These are phyloP conservation scores for Cyanidioschyzon merolae DNA, from an alignment of 23 red algal genomes.

Conservation along the genomic window DNA sequence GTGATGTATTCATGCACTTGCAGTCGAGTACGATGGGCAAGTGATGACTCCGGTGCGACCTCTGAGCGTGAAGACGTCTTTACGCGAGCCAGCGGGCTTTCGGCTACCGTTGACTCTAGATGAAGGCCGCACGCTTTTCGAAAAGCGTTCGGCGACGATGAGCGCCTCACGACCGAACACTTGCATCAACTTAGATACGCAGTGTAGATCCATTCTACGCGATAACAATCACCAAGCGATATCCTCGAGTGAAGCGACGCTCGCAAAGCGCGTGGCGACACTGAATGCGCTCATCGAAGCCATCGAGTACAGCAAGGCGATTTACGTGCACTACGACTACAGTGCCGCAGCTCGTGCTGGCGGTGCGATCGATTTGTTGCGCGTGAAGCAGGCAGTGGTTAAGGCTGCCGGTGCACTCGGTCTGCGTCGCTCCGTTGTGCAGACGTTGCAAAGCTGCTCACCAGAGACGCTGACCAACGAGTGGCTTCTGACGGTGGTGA, in stretches of 20 bases:
- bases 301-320: not conserved
- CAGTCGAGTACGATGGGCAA: too few species aligned
- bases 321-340: not conserved
- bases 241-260: not conserved
- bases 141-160: not conserved
- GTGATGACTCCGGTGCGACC: too few species aligned
- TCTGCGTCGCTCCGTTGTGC: not conserved
- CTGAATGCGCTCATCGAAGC: slow-evolving; percentile 9
- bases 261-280: not conserved
- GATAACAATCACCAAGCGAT: not conserved
- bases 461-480: not conserved
- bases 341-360: not conserved
- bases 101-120: not conserved
- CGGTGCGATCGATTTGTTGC: not conserved
- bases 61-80: too few species aligned
- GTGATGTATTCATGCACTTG: too few species aligned
- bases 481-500: not conserved
- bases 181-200: not conserved
- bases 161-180: not conserved
- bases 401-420: not conserved
- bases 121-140: not conserved
- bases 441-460: not conserved
- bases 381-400: not conserved
- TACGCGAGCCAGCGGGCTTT: not conserved
- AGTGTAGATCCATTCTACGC: too few species aligned